These are phyloP conservation scores for Alternaria gaisen DNA, from an alignment of 2,329 filamentous ascomycete species.

Conservation along the genomic window DNA sequence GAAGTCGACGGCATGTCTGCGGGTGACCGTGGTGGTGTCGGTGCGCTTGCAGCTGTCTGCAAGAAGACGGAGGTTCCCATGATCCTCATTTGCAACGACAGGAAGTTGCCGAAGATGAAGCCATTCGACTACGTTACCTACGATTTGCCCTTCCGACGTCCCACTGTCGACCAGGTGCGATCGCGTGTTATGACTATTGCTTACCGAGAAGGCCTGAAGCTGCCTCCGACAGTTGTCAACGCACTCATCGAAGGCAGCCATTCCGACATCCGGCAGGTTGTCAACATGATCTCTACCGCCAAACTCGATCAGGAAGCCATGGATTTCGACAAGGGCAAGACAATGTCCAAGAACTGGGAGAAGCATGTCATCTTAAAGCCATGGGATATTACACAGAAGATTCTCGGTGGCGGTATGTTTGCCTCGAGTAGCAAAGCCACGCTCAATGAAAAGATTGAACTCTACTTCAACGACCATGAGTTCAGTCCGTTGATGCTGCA, in stretches of 20 bases:
- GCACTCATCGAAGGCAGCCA: conserved; percentile 94
- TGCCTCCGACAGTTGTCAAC: conserved; percentile 84
- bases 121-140: conserved; percentile 89
- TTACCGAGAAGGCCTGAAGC: conserved; percentile 86
- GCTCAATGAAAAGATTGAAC: conserved; percentile 95
- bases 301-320: conserved; percentile 85
- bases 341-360: conserved; percentile 98
- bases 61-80: conserved; percentile 94
- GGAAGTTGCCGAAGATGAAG: conserved; percentile 94
- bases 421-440: conserved; percentile 82
- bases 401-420: conserved; percentile 88
- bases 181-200: conserved; percentile 95
- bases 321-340: conserved; percentile 84
- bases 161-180: conserved; percentile 89
- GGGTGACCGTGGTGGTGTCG: conserved; percentile 93
- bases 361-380: conserved; percentile 97
- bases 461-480: conserved; percentile 99
- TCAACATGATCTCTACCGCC: conserved; percentile 97
- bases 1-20: conserved; percentile 99
- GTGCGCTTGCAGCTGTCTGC: conserved; percentile 90
- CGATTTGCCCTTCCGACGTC: conserved; percentile 87
- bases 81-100: conserved; percentile 98
- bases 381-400: conserved; percentile 96
- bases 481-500: conserved; percentile 98
- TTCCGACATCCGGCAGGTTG: conserved; percentile 95